A percentile compares a stretch with the other conserved stretches of the same genome.
phyloP scores from a whole-genome alignment of 495 filamentous ascomycete genomes.

The Collariella sp. region DNA sequence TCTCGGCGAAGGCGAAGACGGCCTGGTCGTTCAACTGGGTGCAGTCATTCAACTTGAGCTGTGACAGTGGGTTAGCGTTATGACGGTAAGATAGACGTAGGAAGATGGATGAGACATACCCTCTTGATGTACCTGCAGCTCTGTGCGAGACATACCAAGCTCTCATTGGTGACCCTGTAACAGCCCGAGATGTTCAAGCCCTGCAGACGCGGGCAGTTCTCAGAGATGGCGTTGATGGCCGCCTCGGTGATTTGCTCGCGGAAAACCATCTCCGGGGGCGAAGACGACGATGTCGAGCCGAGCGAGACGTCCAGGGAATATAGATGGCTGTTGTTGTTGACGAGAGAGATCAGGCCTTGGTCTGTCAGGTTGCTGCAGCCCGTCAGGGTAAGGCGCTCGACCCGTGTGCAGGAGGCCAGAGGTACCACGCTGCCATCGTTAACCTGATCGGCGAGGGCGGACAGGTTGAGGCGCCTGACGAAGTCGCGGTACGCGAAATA shows the following conservation, averaged over 20 bases:
- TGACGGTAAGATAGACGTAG: not conserved
- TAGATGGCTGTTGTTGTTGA: conserved; percentile 70
- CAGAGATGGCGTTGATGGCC: conserved; percentile 70
- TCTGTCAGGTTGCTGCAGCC: conserved; percentile 83
- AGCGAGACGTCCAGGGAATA: conserved; percentile 88
- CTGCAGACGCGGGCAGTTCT: conserved; percentile 75
- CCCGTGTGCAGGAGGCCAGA: conserved; percentile 73
- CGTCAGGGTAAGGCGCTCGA: conserved; percentile 90
- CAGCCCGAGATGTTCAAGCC: conserved; percentile 91
- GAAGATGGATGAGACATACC: conserved; percentile 41
- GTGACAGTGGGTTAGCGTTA: conserved; percentile 25
- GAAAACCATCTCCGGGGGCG: not conserved
- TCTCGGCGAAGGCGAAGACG: conserved; percentile 73
- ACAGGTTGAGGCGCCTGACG: conserved; percentile 84
- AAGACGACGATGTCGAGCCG: conserved; percentile 26
- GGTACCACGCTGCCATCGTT: conserved; percentile 84
- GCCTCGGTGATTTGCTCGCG: conserved; percentile 64
- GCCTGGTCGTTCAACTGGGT: conserved; percentile 66
- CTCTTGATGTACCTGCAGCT: conserved; percentile 82
- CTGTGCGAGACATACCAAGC: conserved; percentile 70
- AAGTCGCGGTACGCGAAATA: conserved; percentile 82
- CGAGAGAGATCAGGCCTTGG: conserved; percentile 65
- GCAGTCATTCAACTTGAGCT: conserved; percentile 95
- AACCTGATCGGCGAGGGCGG: conserved; percentile 62
- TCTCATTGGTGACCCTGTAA: conserved; percentile 73